Evolutionary conservation across 352 stramenopile species (phyloP).

Genomic region (Phytophthora rubi): DNA sequence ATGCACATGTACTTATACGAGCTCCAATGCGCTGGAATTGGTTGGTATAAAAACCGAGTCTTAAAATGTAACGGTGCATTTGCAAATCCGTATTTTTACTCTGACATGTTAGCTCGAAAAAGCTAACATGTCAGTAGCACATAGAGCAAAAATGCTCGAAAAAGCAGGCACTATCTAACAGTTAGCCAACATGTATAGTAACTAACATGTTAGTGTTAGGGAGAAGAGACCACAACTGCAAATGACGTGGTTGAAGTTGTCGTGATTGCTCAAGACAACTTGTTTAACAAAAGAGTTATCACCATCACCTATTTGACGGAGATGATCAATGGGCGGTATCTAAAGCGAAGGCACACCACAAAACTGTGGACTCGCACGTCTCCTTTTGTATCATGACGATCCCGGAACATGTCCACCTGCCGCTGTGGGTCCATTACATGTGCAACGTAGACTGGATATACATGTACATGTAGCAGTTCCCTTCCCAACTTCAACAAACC

Average conservation of each 20-base stretch:
- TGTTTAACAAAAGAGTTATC: slow-evolving; percentile 1
- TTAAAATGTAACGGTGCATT: no score
- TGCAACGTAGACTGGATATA: not conserved
- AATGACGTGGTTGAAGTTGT: not conserved
- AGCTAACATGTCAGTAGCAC: no score
- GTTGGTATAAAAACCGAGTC: no score
- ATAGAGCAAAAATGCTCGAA: no score
- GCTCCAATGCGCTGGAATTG: no score
- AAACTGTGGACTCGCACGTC: not conserved
- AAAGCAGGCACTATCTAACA: no score
- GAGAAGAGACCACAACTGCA: no score
- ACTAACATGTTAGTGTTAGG: no score
- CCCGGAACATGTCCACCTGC: not conserved
- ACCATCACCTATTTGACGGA: not conserved
- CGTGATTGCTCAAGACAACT: not conserved
- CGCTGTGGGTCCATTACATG: not conserved
- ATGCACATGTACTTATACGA: no score
- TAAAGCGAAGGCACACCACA: not conserved
- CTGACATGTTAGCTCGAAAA: no score
- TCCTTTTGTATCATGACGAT: not conserved
- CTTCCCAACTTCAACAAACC: slow-evolving; percentile 1
- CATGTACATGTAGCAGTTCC: not conserved
- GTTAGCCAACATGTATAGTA: no score
- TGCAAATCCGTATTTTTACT: no score
- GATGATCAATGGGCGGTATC: not conserved